phyloP scores from a whole-genome alignment of 768 basidiomycete genomes.

The Leccinum broughii region DNA sequence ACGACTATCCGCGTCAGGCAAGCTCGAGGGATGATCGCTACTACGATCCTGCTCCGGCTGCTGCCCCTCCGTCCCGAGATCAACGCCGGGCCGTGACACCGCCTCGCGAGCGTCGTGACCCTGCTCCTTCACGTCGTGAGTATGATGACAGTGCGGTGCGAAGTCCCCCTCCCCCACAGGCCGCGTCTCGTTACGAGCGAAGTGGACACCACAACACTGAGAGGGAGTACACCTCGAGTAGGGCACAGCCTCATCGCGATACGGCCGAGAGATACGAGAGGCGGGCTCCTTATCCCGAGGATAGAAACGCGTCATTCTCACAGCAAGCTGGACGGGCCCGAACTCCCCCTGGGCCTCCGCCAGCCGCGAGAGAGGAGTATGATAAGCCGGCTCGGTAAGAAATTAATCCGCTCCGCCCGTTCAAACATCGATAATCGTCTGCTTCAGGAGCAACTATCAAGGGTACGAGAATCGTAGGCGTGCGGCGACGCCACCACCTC shows the following conservation, averaged over 20 bases:
- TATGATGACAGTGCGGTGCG: constrained; percentile 69
- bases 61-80: constrained; percentile 48
- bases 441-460: constrained; percentile 17
- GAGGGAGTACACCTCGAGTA: constrained; percentile 49
- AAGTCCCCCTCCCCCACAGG: constrained; percentile 44
- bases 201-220: constrained; percentile 36
- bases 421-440: neutral
- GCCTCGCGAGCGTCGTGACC: constrained; percentile 66
- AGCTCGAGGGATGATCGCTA: constrained; percentile 55
- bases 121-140: constrained; percentile 59
- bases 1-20: constrained; percentile 52
- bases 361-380: constrained; percentile 61
- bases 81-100: constrained; percentile 60
- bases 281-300: constrained; percentile 43
- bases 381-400: constrained; percentile 62
- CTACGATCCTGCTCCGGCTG: constrained; percentile 48
- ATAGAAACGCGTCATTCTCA: constrained; percentile 44
- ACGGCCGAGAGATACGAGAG: constrained; percentile 65
- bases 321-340: constrained; percentile 49
- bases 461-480: constrained; percentile 45
- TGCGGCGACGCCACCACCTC: constrained; percentile 53
- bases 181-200: constrained; percentile 58
- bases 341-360: constrained; percentile 55
- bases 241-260: constrained; percentile 41
- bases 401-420: neutral